phyloP scores from a whole-genome alignment of 495 filamentous ascomycete genomes.

The Aspergillus indologenus region DNA sequence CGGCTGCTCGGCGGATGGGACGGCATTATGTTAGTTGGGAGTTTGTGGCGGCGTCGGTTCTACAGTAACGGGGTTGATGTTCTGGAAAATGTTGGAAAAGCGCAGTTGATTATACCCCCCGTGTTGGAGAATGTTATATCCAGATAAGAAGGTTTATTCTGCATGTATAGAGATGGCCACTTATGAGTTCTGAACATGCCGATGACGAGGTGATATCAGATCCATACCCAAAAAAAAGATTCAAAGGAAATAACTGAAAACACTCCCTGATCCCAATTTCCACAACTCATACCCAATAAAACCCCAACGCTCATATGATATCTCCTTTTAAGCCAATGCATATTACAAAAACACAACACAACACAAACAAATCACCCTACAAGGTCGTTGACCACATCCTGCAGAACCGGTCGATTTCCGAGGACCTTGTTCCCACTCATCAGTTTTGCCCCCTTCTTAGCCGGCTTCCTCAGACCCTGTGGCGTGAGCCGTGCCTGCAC shows the following conservation, averaged over 20 bases:
- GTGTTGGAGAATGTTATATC: no score
- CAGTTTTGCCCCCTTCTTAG: conserved; percentile 38
- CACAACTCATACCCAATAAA: not conserved
- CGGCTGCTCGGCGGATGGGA: not conserved
- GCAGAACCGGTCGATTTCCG: conserved; percentile 47
- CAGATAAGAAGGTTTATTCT: no score
- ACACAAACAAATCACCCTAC: conserved; percentile 28
- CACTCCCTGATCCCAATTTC: not conserved
- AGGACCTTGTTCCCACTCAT: conserved; percentile 35
- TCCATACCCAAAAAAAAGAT: no score
- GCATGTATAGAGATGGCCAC: no score
- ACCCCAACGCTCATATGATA: conserved; percentile 3
- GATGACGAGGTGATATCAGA: no score
- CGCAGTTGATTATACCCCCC: not conserved
- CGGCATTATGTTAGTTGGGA: conserved; percentile 37
- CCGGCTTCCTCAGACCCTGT: conserved; percentile 30
- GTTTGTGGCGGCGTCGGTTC: conserved; percentile 35
- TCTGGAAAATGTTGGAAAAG: not conserved
- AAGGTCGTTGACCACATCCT: conserved; percentile 54
- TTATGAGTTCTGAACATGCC: no score
- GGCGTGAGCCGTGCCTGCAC: conserved; percentile 26
- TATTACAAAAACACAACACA: conserved; percentile 13
- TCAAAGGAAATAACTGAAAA: no score
- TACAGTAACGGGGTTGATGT: conserved; percentile 5
- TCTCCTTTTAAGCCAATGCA: conserved; percentile 8